Evolutionary conservation across 441 rosid species (phyloP).

Genomic region (Croton setiger): DNA sequence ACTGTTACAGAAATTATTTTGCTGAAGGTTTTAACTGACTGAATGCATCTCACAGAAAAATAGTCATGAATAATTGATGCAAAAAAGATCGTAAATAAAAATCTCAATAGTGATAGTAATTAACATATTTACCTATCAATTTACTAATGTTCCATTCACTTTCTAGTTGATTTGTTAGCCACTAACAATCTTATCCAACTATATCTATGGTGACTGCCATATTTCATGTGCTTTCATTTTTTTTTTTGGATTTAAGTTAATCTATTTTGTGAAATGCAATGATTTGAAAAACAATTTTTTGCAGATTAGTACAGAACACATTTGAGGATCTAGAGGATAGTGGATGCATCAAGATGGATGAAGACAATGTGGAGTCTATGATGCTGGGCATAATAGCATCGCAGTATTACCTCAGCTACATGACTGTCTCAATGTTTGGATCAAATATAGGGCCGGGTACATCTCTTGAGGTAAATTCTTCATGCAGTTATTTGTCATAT

Average conservation of each 20-base stretch:
- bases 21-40: background rate
- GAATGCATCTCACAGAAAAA: background rate
- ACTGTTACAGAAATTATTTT: background rate
- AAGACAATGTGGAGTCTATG: slow-evolving; percentile 72
- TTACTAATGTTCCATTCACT: background rate
- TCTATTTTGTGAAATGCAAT: background rate
- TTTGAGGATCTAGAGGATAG: slow-evolving; percentile 99
- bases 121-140: background rate
- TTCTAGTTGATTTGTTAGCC: background rate
- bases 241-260: slow-evolving; percentile 2
- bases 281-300: slow-evolving; percentile 19
- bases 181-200: background rate
- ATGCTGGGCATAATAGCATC: slow-evolving; percentile 97
- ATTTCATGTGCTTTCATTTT: slow-evolving; percentile 4
- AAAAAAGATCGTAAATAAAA: background rate
- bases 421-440: slow-evolving; percentile 97
- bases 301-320: slow-evolving; percentile 87
- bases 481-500: background rate
- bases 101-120: background rate
- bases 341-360: slow-evolving; percentile 87
- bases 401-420: slow-evolving; percentile 93
- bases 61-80: background rate
- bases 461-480: slow-evolving; percentile 75
- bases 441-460: slow-evolving; percentile 94
- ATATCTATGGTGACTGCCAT: slow-evolving; percentile 10